Evolutionary conservation across 1,284 basidiomycete species (phyloP).

Genomic region (Sanguinoderma infundibulare): DNA sequence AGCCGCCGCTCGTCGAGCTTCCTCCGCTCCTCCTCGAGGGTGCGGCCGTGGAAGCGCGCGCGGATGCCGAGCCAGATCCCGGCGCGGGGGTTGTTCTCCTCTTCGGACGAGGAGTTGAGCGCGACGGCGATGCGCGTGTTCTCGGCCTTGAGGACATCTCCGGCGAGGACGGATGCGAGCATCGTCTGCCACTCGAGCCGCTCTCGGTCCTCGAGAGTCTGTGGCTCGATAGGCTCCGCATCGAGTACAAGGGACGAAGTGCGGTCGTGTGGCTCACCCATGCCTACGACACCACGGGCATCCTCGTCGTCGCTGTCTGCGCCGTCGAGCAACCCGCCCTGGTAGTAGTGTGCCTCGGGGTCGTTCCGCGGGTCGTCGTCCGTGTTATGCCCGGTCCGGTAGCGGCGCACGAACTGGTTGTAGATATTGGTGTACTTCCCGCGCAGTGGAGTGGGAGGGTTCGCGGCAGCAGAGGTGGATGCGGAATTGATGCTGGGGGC

Average conservation of each 20-base stretch:
- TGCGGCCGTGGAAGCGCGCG: conserved; percentile 82
- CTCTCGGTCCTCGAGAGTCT: conserved; percentile 75
- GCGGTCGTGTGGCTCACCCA: conserved; percentile 54
- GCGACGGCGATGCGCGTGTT: conserved; percentile 86
- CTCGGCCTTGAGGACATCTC: conserved; percentile 93
- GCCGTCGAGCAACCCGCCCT: conserved; percentile 68
- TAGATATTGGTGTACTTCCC: conserved; percentile 70
- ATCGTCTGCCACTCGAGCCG: conserved; percentile 94
- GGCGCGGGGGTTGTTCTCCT: conserved; percentile 67
- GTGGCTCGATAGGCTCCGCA: conserved; percentile 61
- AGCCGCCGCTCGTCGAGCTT: conserved; percentile 84
- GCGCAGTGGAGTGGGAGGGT: conserved; percentile 32
- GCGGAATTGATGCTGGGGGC: conserved; percentile 34
- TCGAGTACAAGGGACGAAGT: conserved; percentile 60
- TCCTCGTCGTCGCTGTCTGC: conserved; percentile 83
- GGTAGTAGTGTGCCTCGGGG: conserved; percentile 76
- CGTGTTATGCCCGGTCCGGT: conserved; percentile 60
- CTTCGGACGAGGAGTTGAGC: conserved; percentile 68
- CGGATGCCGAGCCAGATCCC: conserved; percentile 92
- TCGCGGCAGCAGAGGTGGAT: conserved; percentile 34
- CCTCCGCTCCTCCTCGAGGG: conserved; percentile 83
- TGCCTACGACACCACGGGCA: conserved; percentile 43
- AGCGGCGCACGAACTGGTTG: conserved; percentile 76
- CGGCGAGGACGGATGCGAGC: conserved; percentile 89
- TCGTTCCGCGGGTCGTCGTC: conserved; percentile 73